phyloP scores from a whole-genome alignment of 2,329 filamentous ascomycete species.

The Beauveria sp. region DNA sequence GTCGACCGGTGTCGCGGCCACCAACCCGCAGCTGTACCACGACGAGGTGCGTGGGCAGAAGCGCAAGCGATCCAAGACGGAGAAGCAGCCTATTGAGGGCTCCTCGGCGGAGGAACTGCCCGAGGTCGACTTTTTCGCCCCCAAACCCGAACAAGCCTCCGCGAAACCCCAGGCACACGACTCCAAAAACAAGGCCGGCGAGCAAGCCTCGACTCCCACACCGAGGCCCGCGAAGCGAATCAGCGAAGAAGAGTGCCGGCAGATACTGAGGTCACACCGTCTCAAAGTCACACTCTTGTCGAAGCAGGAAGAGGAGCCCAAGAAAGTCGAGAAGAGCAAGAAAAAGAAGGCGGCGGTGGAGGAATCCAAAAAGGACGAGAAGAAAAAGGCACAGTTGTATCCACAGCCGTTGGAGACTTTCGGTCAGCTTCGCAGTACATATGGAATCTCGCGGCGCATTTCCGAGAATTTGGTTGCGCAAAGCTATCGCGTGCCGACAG shows the following conservation, averaged over 20 bases:
- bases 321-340: constrained; percentile 47
- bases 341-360: constrained; percentile 38
- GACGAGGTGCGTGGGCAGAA: constrained; percentile 46
- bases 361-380: constrained; percentile 43
- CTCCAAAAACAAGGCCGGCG: constrained; percentile 14
- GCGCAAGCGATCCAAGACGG: constrained; percentile 41
- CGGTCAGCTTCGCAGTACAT: constrained; percentile 59
- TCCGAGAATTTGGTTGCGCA: constrained; percentile 75
- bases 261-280: constrained; percentile 70
- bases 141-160: constrained; percentile 27
- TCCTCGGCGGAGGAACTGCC: constrained; percentile 32
- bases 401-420: constrained; percentile 78
- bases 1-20: constrained; percentile 43
- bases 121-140: constrained; percentile 53
- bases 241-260: constrained; percentile 64
- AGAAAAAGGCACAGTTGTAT: constrained; percentile 57
- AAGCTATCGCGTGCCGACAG: constrained; percentile 80
- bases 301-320: constrained; percentile 31
- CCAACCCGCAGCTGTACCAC: constrained; percentile 65
- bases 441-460: constrained; percentile 66
- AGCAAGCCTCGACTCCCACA: constrained; percentile 22
- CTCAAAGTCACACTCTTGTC: constrained; percentile 77
- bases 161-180: constrained; percentile 17
- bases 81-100: constrained; percentile 22
- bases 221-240: constrained; percentile 30